phyloP scores from a whole-genome alignment of 257 asterid species.

The Nicotiana noctiflora region DNA sequence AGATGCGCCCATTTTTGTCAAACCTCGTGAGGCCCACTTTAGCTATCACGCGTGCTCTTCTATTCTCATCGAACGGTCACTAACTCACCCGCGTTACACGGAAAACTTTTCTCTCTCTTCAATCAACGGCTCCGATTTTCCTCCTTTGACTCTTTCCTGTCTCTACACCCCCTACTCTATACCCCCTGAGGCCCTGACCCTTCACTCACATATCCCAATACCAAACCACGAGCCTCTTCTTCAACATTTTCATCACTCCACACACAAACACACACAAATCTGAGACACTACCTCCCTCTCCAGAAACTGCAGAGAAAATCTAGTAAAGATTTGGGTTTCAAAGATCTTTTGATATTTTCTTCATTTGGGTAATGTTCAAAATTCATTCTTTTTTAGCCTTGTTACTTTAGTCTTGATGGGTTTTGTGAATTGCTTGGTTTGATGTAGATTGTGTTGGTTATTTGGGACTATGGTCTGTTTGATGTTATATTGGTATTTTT shows the following conservation, averaged over 20 bases:
- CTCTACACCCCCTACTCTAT: conserved; percentile 4
- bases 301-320: background rate
- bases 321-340: background rate
- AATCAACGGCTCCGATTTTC: conserved; percentile 42
- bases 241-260: background rate
- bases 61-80: conserved; percentile 48
- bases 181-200: background rate
- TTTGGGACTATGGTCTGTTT: background rate
- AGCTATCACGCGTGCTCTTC: conserved; percentile 66
- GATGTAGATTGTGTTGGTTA: background rate
- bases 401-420: background rate
- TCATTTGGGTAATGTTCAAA: conserved; percentile 5
- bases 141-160: conserved; percentile 44
- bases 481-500: background rate
- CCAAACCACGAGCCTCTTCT: background rate
- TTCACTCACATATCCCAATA: conserved; percentile 2
- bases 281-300: background rate
- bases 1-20: conserved; percentile 39
- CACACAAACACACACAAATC: background rate
- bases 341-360: background rate
- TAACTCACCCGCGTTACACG: conserved; percentile 50
- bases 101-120: conserved; percentile 29
- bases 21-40: conserved; percentile 55
- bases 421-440: background rate
- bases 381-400: background rate